A percentile compares a stretch with the other conserved stretches of the same genome.
Conservation (phyloP, 1,284 basidiomycete genomes). For the Naganishia albida region DNA sequence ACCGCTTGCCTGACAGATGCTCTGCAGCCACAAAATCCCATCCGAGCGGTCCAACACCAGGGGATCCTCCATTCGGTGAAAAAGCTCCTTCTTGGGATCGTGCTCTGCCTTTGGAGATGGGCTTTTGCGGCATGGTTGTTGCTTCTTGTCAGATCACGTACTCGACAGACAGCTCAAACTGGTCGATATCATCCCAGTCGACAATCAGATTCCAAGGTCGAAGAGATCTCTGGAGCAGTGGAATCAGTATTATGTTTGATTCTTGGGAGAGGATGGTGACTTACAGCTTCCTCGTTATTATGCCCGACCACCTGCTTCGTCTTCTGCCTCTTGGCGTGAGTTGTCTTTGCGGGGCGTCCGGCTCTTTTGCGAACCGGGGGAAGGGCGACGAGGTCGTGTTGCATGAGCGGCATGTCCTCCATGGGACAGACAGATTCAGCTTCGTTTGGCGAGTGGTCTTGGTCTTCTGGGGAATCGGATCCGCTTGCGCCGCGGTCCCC, state of each 20-base stretch:
- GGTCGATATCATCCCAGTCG: slow-evolving; percentile 19
- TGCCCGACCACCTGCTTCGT: not conserved
- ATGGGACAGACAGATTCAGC: not conserved
- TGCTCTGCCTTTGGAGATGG: too few species aligned
- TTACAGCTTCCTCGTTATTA: not conserved
- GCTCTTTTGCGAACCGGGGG: not conserved
- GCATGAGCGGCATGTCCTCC: not conserved
- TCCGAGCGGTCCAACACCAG: too few species aligned
- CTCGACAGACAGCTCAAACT: slow-evolving; percentile 25
- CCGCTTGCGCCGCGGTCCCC: too few species aligned
- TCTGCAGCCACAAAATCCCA: too few species aligned
- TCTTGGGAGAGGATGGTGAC: not conserved
- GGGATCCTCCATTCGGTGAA: too few species aligned
- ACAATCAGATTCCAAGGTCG: slow-evolving; percentile 9
- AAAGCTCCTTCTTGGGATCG: too few species aligned
- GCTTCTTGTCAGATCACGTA: slow-evolving; percentile 5
- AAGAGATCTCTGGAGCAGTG: not conserved
- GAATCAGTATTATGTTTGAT: not conserved
- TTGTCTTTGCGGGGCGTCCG: not conserved
- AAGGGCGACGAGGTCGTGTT: not conserved
- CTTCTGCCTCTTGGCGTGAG: not conserved
- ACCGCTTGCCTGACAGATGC: too few species aligned
- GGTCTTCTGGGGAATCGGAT: not conserved
- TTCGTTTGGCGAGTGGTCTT: not conserved
- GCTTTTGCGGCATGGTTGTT: too few species aligned